Percentiles rank a stretch among this genome's conserved stretches.
phyloP scores from a whole-genome alignment of 1,139 yeast genomes.

The Dujonia santamariae region DNA sequence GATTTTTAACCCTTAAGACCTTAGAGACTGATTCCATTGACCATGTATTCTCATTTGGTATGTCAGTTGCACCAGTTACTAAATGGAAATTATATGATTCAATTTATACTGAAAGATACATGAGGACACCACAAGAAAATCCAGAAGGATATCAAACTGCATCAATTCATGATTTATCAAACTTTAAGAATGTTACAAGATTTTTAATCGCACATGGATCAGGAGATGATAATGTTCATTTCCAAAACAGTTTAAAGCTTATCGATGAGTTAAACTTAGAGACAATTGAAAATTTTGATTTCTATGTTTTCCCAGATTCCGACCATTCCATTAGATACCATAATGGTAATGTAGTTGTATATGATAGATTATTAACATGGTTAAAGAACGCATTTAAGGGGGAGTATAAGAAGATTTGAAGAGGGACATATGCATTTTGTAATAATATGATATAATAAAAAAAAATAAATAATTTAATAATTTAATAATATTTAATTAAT shows the following conservation, averaged over 20 bases:
- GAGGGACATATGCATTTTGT: no score
- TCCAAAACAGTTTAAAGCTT: constrained; percentile 66
- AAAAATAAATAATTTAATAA: no score
- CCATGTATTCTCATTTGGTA: constrained; percentile 64
- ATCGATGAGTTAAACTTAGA: constrained; percentile 59
- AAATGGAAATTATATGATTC: constrained; percentile 76
- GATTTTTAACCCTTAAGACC: constrained; percentile 72
- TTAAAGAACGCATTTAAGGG: constrained; percentile 52
- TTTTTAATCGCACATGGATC: constrained; percentile 76
- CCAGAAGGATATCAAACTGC: constrained; percentile 53
- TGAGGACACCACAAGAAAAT: constrained; percentile 67
- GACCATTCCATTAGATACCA: constrained; percentile 72
- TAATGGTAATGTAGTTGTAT: constrained; percentile 65
- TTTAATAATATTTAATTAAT: no score
- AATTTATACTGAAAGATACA: constrained; percentile 74
- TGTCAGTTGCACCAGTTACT: constrained; percentile 80
- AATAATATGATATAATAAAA: no score
- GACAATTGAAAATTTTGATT: constrained; percentile 65
- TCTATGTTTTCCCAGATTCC: constrained; percentile 75
- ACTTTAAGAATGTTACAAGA: constrained; percentile 49
- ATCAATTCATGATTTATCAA: constrained; percentile 48
- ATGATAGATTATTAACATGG: constrained; percentile 63
- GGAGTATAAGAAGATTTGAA: not conserved
- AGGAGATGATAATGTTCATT: constrained; percentile 81
- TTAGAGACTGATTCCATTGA: constrained; percentile 62